Evolutionary conservation across 805 yeast genomes (phyloP), one percentile per base, ranked within the genome.

Genomic region (Candida odintsovae): DNA sequence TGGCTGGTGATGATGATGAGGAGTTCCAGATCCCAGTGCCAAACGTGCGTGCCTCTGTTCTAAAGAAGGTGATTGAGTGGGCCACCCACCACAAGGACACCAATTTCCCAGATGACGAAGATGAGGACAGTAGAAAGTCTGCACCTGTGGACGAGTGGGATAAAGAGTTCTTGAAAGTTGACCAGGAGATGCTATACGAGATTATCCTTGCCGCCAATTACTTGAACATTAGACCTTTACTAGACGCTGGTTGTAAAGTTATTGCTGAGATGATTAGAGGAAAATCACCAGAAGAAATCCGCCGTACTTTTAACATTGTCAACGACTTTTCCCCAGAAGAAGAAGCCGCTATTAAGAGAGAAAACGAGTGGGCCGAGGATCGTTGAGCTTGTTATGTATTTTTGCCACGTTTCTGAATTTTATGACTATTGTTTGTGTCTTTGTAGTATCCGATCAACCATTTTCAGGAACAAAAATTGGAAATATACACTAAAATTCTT

Each of bases 81-180:
- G 90, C 97, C 59, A 95, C 87, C 61, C 94, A 92, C 65, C 97
- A 92, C 72, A 86, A 83, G 65, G 90, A 87, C 62, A 77, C 86
- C 10, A 73, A 72, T 18, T 83, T 83, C 66, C 86, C 87, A 18
- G 89, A 82, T 51, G 90, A 83, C 45, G 88, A 80, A 48, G 96
- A 88, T 52, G 90, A 85, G 45, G 95, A 88, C 55, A 78, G 87
- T 21, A 81, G 86, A 64, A 87, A 86, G 62, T 76, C 92, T n/a
- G 89, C 90, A 2, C 97, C 96, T 4, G 89, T 92, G 43, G 92
- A 86, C 51, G 90, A 90, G 41, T 92, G 98, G 98, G 98, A 92
- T 68, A 86, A 87, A 65, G 88, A 86, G 65, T 92, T 90, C 65
- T 76, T 92, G 57, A 86, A 87, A 62, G 97, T 92, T 35, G 98